These are phyloP conservation scores for Metschnikowia santaceciliae DNA, from an alignment of 805 yeast species.

Conservation along the genomic window DNA sequence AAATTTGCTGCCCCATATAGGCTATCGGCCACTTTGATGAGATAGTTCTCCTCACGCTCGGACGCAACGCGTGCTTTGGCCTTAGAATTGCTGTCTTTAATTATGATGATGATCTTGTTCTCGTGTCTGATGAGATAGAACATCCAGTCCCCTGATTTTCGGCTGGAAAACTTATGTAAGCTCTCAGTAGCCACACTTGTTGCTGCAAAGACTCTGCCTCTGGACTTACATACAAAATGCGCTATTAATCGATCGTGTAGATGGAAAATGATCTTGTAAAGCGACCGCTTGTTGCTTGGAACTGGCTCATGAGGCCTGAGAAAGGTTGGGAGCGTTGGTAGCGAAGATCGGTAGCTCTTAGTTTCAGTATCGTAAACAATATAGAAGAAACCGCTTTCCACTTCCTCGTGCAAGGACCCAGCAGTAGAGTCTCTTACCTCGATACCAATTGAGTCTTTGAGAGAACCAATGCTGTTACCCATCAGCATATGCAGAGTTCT, in stretches of 20 bases:
- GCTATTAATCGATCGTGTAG: conserved; percentile 37
- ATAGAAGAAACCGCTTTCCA: conserved; percentile 36
- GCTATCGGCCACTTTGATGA: conserved; percentile 20
- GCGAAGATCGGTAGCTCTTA: conserved; percentile 29
- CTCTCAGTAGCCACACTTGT: conserved; percentile 26
- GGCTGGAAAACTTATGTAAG: conserved; percentile 39
- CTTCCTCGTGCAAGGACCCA: conserved; percentile 9
- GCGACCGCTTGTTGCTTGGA: not conserved
- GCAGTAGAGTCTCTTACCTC: conserved; percentile 5
- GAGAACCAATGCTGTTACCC: conserved; percentile 28
- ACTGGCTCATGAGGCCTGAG: not conserved
- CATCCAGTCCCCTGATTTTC: conserved; percentile 39
- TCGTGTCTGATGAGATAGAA: conserved; percentile 33
- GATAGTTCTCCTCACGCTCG: conserved; percentile 11
- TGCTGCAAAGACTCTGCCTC: conserved; percentile 21
- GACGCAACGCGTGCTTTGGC: conserved; percentile 9
- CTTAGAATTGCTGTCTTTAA: conserved; percentile 31
- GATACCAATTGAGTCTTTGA: conserved; percentile 22
- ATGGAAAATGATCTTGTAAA: conserved; percentile 20
- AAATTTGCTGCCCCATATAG: conserved; percentile 29
- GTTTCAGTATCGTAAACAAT: conserved; percentile 28
- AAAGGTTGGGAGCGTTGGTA: conserved; percentile 30
- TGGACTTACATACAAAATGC: conserved; percentile 25
- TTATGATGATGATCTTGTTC: conserved; percentile 29
- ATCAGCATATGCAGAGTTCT: conserved; percentile 15